Conservation (phyloP, 164 flowering plant species). For the Pachysandra terminalis region DNA sequence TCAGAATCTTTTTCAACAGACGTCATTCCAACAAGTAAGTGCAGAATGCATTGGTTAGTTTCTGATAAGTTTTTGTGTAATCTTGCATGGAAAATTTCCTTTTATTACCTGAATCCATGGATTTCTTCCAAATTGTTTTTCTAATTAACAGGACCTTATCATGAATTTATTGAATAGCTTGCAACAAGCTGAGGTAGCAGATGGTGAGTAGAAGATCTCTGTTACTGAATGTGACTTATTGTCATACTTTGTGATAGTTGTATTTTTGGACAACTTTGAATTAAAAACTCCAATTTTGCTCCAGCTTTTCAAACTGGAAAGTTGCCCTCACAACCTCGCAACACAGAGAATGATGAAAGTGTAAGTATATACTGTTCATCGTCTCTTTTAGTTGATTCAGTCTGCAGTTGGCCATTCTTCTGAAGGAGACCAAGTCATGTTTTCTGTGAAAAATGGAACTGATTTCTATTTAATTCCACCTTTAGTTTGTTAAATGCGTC, state of each 20-base stretch:
- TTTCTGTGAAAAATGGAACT: too few species aligned
- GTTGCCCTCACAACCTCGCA: constrained; percentile 53
- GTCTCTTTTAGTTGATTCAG: not conserved
- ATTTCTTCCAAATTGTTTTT: constrained; percentile 10
- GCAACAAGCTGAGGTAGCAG: constrained; percentile 64
- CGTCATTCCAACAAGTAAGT: constrained; percentile 80
- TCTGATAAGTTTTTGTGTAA: not conserved
- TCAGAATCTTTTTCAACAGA: constrained; percentile 91
- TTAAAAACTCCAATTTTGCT: constrained; percentile 10
- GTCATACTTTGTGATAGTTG: not conserved
- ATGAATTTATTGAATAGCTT: constrained; percentile 59
- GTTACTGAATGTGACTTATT: not conserved
- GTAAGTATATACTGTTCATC: constrained; percentile 36
- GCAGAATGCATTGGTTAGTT: not conserved
- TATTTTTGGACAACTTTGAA: constrained; percentile 1
- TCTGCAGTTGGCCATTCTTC: too few species aligned
- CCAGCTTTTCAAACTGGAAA: constrained; percentile 77
- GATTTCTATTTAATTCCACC: not conserved
- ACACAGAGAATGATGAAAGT: constrained; percentile 61
- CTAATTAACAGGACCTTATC: constrained; percentile 65
- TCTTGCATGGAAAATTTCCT: not conserved
- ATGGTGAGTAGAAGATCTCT: constrained; percentile 52
- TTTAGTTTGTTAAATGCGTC: not conserved
- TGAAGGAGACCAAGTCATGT: too few species aligned
- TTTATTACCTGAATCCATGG: not conserved